Percentiles rank a stretch among this genome's conserved stretches.
Conservation (phyloP, 306 rosid species). For the Luffa acutangula region DNA sequence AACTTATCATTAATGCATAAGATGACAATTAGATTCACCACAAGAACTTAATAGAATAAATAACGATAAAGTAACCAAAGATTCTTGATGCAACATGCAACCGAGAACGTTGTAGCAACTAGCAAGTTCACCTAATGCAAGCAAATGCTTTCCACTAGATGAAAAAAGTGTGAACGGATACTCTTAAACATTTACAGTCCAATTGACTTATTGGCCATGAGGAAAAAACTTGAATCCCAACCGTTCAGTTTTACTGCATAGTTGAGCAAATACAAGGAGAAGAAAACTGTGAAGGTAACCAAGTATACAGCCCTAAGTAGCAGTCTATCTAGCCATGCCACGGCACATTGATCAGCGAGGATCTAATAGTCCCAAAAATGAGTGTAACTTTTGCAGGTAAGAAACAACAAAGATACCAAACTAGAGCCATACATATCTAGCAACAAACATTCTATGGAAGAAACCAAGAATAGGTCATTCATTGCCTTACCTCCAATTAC, state of each 20-base stretch:
- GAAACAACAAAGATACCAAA: neutral
- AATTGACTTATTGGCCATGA: neutral
- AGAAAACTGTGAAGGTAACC: neutral
- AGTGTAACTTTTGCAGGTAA: neutral
- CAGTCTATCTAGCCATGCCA: neutral
- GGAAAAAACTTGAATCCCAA: neutral
- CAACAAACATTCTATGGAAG: neutral
- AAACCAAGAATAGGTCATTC: neutral
- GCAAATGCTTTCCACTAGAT: neutral
- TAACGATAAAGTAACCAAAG: neutral
- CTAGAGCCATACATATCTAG: neutral
- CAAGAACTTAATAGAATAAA: neutral
- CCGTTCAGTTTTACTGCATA: neutral
- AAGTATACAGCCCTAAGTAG: neutral
- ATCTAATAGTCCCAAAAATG: neutral
- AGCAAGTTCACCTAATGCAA: neutral
- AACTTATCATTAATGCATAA: neutral
- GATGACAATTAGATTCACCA: neutral
- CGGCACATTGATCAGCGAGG: neutral
- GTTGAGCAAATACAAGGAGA: neutral
- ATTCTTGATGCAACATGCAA: neutral
- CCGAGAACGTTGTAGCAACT: neutral
- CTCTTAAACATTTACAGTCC: neutral
- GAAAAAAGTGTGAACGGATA: neutral
- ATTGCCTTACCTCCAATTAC: slow-evolving; percentile 84